A percentile compares a stretch with the other conserved stretches of the same genome.
These are phyloP conservation scores for Ministeria vibrans DNA, from an alignment of 78 protist genomes.

Conservation along the genomic window DNA sequence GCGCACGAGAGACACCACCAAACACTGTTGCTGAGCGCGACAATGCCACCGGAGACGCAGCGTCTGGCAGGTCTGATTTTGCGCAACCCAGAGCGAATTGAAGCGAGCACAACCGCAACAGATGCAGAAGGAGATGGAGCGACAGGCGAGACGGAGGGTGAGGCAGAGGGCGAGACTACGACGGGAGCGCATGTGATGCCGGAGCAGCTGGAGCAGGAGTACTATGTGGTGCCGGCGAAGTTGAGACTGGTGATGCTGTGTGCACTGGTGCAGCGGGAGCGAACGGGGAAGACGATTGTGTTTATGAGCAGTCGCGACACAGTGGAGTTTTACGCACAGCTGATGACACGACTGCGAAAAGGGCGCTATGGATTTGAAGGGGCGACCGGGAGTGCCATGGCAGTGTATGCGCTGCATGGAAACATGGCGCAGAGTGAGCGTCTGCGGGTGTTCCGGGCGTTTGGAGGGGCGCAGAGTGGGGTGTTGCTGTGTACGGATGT, in stretches of 20 bases:
- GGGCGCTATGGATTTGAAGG: too few species aligned
- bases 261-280: constrained; percentile 3
- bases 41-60: neutral
- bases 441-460: constrained; percentile 6
- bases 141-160: neutral
- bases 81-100: neutral
- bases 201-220: constrained; percentile 3
- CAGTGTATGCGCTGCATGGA: constrained; percentile 76
- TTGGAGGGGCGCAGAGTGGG: constrained; percentile 2
- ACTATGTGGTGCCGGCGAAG: constrained; percentile 10
- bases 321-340: too few species aligned
- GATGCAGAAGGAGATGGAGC: neutral
- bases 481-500: constrained; percentile 72
- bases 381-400: too few species aligned
- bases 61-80: neutral
- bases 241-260: constrained; percentile 15
- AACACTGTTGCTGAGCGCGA: constrained; percentile 6
- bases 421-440: constrained; percentile 55
- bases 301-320: neutral
- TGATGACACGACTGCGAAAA: too few species aligned
- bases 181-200: constrained; percentile 1
- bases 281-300: neutral
- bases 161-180: neutral
- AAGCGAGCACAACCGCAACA: neutral
- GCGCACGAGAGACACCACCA: neutral